Evolutionary conservation across 805 yeast genomes (phyloP), one percentile per base, ranked within the genome.

Genomic region (Barnettozyma botsteinii): DNA sequence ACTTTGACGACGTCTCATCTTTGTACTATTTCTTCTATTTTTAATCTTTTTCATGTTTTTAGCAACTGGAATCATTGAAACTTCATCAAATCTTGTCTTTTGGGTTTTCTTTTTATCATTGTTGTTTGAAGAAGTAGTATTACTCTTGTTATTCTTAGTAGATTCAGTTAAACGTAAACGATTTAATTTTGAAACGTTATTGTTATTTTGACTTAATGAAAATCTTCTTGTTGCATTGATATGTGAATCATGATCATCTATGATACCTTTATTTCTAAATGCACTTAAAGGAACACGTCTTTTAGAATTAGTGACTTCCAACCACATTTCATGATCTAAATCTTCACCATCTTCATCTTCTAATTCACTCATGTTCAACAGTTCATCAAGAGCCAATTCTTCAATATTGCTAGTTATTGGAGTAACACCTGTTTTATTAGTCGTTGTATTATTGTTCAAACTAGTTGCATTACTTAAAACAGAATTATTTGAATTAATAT

Each of bases 321-420:
- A 38, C 46, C 65, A 53, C 12, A 53, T 52, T 33, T 60, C 55
- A 55, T 68, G 64, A 56, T 70, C 57, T 21, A 51, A 43, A 10
- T 39, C 31, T 17, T 64, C 72, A 38, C 77, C 81, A 43, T 74
- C 74, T 22, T 77, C 82, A 47, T 84, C 85, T 52, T 85, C 95
- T 46, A 88, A 67, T 57, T 85, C 96, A 57, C 91, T 82, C 65
- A 91, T 82, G 58, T 91, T 87, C 53, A 91, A 69, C 43, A 88
- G 70, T 54, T 91, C 97, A 59, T 88, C 95, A 38, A 91, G 57
- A 4, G 76, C 72, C 23, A 75, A 59, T 35, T 70, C 77, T 42
- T 67, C 69, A 33, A 52, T 56, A 13, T 58, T 61, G 28, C 55
- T 59, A 4, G 50, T 40, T 12, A 50, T 47, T 25, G 57, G 61